Base-by-base conservation (phyloP, 345 rosid genomes). In the Salix purpurea region DNA sequence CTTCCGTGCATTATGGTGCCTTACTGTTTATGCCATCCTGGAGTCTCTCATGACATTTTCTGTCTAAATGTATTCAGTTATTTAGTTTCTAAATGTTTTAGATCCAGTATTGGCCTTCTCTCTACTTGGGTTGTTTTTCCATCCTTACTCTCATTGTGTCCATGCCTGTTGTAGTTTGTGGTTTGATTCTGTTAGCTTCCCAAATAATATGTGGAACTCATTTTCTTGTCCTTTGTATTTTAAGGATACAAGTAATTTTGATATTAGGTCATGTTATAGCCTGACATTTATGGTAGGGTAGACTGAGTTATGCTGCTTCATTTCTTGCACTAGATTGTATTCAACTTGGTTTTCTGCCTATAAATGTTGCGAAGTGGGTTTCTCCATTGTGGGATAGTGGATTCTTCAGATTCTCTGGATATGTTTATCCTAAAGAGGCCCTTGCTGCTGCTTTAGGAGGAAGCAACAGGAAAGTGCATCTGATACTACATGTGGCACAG, bases 361-460 rank as follows among this genome's bases (percentile, higher is more conserved):
- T 91, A 82, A 73, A 79, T 83, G 81, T 91, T 52, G 97, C 92
- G 71, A 92, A 89, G 80, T 92, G 97, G 98, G 91, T 92, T 76
- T 92, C 98, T 75, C 98, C 97, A 6, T 80, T 92, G 87, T 94
- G 97, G 97, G 97, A 92, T 67, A 74, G 77, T 67, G 91, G 95
- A 65, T 86, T 89, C 84, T 87, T 92, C 64, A 86, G 73, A 74
- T 94, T 92, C 84, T 88, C 85, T 72, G 98, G 97, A 73, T 89
- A 84, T 79, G 74, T 94, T 70, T 87, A 76, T 86, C 84, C 88
- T 28, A 88, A 91, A 72, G 95, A 92, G 78, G 94, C 87, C 83
- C 95, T 92, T 74, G 87, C 84, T 36, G 94, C 94, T 81, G 94
- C 95, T 75, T 83, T 86, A 42, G 91, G 85, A 70, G 95, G 84